Base-by-base conservation (phyloP, 129 eudicot species). In the Apium graveolens region DNA sequence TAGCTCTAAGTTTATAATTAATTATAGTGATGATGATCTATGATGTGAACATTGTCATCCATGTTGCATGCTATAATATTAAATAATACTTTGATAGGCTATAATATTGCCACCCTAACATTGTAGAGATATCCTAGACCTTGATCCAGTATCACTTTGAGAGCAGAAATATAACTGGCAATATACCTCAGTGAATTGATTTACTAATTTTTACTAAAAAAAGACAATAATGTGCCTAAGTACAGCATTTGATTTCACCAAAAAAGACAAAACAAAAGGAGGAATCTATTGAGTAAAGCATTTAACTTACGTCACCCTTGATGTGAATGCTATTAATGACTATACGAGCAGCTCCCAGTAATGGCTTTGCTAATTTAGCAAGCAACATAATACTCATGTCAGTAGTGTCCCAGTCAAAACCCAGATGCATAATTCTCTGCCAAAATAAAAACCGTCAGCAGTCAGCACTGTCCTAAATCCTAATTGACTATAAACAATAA, bases 331-430 rank as follows among this genome's bases (percentile, higher is more conserved):
- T 86, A 80, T 92, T 96, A 68, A 96, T 78, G 73, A 92, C 91
- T 21, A 96, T 96, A 70, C 97, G 89, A 77, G 97, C 97, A 57
- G 99, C 86, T 81, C 99, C 99, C 92, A 84, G 83, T 27, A 87
- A 81, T 8, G 97, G 93, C 85, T 86, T 88, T 81, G 92, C 96
- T 87, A 96, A 84, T 90, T 96, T 96, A 43, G 97, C 97, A 34
- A 78, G 84, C 88, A 96, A 80, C 96, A 92, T 81, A 76, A 96
- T 96, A 81, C 93, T 92, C 80, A 92, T 83, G 37, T 96, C 90
- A 10, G 81, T 79, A 41, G 97, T 83, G 83, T 96, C 99, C 99
- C 99, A 96, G 74, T 92, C 99, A 55, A 92, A 96, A 79, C 99
- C 93, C 85, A 89, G 66, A 51, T 83, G 97, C 84, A 92, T 69